Conservation (phyloP, 768 basidiomycete species). For the Boletus coccyginus region DNA sequence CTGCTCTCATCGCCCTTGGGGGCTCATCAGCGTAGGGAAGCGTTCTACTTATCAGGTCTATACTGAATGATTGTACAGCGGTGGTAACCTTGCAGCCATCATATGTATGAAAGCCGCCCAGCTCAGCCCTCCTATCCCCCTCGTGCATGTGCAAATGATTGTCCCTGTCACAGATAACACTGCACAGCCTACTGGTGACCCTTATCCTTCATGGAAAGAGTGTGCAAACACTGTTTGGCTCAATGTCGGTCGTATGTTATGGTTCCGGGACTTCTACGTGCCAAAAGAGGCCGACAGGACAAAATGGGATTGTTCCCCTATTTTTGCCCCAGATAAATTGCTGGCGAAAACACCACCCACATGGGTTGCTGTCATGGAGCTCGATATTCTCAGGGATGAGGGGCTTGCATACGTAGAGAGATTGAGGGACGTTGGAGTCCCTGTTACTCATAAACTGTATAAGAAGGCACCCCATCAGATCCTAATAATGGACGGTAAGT, state of each 20-base stretch:
- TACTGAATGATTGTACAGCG: constrained; percentile 39
- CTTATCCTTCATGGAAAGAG: constrained; percentile 52
- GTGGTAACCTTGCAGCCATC: constrained; percentile 69
- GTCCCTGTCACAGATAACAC: constrained; percentile 81
- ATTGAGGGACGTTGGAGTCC: constrained; percentile 50
- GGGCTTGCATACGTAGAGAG: constrained; percentile 63
- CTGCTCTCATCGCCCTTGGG: constrained; percentile 58
- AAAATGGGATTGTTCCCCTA: constrained; percentile 71
- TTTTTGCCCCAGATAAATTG: constrained; percentile 60
- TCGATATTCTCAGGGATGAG: constrained; percentile 70
- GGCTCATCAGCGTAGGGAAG: constrained; percentile 63
- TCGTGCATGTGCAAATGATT: constrained; percentile 63
- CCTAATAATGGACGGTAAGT: constrained; percentile 72
- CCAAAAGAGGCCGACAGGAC: constrained; percentile 58
- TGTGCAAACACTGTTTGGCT: constrained; percentile 65
- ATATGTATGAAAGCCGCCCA: constrained; percentile 62
- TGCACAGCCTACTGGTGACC: constrained; percentile 38
- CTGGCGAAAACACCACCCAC: constrained; percentile 53
- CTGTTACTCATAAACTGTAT: constrained; percentile 56
- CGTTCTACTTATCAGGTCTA: background rate
- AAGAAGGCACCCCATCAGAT: constrained; percentile 67
- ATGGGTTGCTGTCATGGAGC: constrained; percentile 65
- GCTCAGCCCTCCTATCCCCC: constrained; percentile 45
- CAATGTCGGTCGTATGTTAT: constrained; percentile 60
- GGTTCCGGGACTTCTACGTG: constrained; percentile 71